These are phyloP conservation scores for Davidsoniella neocaledoniae DNA, from an alignment of 2,329 filamentous ascomycete genomes.

Conservation along the genomic window DNA sequence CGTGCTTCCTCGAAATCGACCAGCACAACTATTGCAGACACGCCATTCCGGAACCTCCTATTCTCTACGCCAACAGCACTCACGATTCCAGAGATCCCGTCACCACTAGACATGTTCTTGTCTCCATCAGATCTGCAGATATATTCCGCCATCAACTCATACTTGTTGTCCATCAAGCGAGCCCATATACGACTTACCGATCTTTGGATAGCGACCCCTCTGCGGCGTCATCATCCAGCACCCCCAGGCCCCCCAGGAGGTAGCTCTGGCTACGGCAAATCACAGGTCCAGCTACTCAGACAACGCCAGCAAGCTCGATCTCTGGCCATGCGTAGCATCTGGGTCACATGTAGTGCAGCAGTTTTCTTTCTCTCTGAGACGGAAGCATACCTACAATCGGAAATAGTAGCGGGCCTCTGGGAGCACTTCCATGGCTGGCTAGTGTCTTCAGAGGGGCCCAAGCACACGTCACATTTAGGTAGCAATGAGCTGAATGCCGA, in stretches of 20 bases:
- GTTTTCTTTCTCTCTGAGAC: constrained; percentile 82
- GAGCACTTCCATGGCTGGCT: constrained; percentile 66
- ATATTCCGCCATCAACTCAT: constrained; percentile 76
- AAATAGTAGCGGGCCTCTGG: constrained; percentile 71
- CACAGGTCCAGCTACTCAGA: constrained; percentile 44
- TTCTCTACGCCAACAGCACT: constrained; percentile 42
- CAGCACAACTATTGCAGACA: constrained; percentile 19
- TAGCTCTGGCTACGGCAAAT: constrained; percentile 41
- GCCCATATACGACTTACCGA: constrained; percentile 72
- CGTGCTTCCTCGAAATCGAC: constrained; percentile 13
- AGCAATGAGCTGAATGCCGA: constrained; percentile 14
- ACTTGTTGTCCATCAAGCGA: constrained; percentile 69
- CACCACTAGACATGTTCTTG: constrained; percentile 77
- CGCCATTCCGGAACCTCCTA: constrained; percentile 61
- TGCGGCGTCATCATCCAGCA: constrained; percentile 61
- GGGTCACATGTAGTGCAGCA: constrained; percentile 77
- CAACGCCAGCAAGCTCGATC: constrained; percentile 46
- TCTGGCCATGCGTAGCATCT: constrained; percentile 59
- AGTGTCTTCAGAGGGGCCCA: constrained; percentile 23
- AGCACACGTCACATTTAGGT: constrained; percentile 7
- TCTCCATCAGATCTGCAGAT: constrained; percentile 55
- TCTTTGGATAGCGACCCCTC: constrained; percentile 69
- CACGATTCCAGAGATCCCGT: constrained; percentile 52
- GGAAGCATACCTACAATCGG: constrained; percentile 75
- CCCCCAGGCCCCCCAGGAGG: constrained; percentile 49